Conservation (phyloP, 805 yeast species). For the Maudiozyma saulgeensis region DNA sequence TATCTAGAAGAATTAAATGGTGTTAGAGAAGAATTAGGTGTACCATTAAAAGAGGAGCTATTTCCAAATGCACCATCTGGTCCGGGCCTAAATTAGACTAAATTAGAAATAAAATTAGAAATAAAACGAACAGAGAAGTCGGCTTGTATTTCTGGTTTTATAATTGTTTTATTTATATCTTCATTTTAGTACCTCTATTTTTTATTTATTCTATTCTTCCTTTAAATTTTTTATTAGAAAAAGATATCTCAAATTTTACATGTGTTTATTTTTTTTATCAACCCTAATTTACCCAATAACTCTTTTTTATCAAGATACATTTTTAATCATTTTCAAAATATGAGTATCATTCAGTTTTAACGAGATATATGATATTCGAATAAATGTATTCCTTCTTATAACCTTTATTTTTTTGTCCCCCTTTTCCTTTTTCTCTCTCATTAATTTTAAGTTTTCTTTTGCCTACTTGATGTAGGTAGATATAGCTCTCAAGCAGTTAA, state of each 20-base stretch:
- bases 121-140: neutral
- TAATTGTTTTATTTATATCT: neutral
- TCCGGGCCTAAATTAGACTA: constrained; percentile 1
- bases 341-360: too few species aligned
- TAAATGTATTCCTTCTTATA: neutral
- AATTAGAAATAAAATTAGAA: too few species aligned
- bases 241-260: constrained; percentile 5
- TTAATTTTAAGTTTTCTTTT: too few species aligned
- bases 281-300: too few species aligned
- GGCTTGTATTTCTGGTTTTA: neutral
- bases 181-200: neutral
- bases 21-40: constrained; percentile 84
- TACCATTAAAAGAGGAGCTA: constrained; percentile 86
- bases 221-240: too few species aligned
- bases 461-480: too few species aligned
- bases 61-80: constrained; percentile 34
- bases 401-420: neutral
- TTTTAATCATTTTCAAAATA: too few species aligned
- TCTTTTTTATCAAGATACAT: too few species aligned
- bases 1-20: constrained; percentile 91
- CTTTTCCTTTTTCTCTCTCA: neutral
- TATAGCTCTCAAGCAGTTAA: too few species aligned
- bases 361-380: too few species aligned
- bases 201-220: neutral
- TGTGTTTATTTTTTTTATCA: neutral